A percentile compares a stretch with the other conserved stretches of the same genome.
Evolutionary conservation across 2,329 filamentous ascomycete species (phyloP).

Genomic region (Knufia fluminis): DNA sequence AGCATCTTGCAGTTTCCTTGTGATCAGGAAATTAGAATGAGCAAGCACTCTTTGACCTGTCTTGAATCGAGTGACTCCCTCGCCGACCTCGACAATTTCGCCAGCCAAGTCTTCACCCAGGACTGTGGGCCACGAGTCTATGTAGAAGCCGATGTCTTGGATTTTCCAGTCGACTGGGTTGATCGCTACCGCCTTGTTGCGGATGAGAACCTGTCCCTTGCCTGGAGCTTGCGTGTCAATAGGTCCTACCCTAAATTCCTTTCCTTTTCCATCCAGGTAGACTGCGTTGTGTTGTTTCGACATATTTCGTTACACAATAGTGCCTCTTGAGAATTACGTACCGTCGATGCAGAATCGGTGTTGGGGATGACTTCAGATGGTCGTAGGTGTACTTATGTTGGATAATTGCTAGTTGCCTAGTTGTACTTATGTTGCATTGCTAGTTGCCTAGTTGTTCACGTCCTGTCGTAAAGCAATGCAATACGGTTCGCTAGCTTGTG

Average conservation of each 20-base stretch:
- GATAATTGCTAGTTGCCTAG: no score
- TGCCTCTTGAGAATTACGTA: no score
- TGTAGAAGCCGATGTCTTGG: constrained; percentile 21
- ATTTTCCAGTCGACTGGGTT: constrained; percentile 30
- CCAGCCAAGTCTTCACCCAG: constrained; percentile 26
- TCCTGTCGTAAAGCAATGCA: no score
- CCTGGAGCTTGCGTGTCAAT: constrained; percentile 14
- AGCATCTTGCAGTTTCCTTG: constrained; percentile 14
- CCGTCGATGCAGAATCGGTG: no score
- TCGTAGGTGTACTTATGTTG: no score
- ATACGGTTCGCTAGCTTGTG: no score
- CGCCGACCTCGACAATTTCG: constrained; percentile 25
- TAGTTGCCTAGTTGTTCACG: no score
- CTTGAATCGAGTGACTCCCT: constrained; percentile 22
- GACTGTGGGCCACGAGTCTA: constrained; percentile 24
- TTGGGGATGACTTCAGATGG: no score
- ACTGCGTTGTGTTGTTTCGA: constrained; percentile 3
- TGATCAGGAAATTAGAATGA: constrained; percentile 18
- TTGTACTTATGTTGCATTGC: no score
- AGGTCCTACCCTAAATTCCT: constrained; percentile 19
- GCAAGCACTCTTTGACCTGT: constrained; percentile 27
- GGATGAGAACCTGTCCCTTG: constrained; percentile 21
- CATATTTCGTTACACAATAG: not conserved
- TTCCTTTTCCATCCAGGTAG: constrained; percentile 6
- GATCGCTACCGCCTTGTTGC: constrained; percentile 23